A percentile compares a stretch with the other conserved stretches of the same genome.
phyloP scores from a whole-genome alignment of 2,329 filamentous ascomycete species.

The Cordyceps pruinosa region DNA sequence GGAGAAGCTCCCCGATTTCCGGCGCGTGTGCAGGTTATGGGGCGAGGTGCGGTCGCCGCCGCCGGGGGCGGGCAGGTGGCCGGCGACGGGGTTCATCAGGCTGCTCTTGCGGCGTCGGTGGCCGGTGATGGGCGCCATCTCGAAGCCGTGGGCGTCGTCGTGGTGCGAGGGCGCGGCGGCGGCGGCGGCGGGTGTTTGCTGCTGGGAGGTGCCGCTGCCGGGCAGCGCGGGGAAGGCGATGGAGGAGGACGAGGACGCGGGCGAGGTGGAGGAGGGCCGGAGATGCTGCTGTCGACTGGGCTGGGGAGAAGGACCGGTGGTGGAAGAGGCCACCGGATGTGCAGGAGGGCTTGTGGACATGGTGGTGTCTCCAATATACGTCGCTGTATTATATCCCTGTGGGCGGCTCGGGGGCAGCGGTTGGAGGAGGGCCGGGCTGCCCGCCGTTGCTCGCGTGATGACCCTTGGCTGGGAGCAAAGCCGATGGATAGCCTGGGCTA shows the following conservation, averaged over 20 bases:
- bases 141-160: constrained; percentile 32
- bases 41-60: constrained; percentile 23
- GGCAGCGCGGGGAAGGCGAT: constrained; percentile 6
- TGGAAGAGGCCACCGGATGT: not conserved
- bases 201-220: constrained; percentile 5
- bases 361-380: not conserved
- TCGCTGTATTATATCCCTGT: not conserved
- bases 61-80: constrained; percentile 21
- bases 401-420: not conserved
- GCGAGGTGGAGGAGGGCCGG: not conserved
- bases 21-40: constrained; percentile 10
- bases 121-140: constrained; percentile 49
- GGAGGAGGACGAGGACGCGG: constrained; percentile 2
- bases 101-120: constrained; percentile 52
- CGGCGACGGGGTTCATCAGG: constrained; percentile 36
- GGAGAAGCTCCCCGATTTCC: constrained; percentile 16
- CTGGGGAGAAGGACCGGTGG: not conserved
- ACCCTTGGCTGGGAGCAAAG: not conserved
- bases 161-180: not conserved
- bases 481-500: constrained; percentile 4
- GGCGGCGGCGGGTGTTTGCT: not conserved
- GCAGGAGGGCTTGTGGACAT: not conserved
- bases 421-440: not conserved
- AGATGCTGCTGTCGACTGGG: not conserved
- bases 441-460: not conserved